Evolutionary conservation across 192 early-diverging fungal species (phyloP), one percentile per base, ranked within the genome.

Genomic region (Chytriomyces sp.): DNA sequence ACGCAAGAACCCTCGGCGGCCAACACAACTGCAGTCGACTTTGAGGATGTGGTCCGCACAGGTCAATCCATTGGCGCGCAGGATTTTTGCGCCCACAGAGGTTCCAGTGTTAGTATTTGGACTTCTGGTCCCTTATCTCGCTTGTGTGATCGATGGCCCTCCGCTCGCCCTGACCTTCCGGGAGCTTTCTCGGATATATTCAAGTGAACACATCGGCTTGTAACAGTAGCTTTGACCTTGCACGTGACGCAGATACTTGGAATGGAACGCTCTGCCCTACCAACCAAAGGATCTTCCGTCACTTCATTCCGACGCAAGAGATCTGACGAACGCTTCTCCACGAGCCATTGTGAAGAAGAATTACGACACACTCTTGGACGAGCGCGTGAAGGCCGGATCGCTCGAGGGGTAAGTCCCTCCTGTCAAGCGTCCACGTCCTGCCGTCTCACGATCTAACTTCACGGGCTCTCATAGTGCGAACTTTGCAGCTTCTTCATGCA

Each of bases 401-500:
- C 17, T 14, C 52, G 65, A 68, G 6, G 65, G 62, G 62, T 64
- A 64, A 10, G 38, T 64, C 39, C 30, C 33, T 28, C 56, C 17
- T 3, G 12, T 28, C 19, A 28, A 28, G 17, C 30, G 3, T 12
- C 30, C 28, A 28, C 14, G 17, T 49, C 44, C 22, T 49, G 14
- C 22, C 17, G 22, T 58, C 12, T 26, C 56, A 28, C 19, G 22
- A 58, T 58, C 17, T 26, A 14, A 25, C 56, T 26, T 58, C 12
- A 58, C 19, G 12, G 19, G 12, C 19, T 62, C 19, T 36, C 19
- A 36, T 28, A 68, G 65, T 82, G 52, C 82, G 74, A 22, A 78
- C 92, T 6, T 85, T 99, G 64, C 96, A 99, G 81, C 88, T 99
- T 53, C 96, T 94, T 89, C 94, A 96, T 68, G 96, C 96, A 5